Evolutionary conservation across 2,329 filamentous ascomycete species (phyloP), one percentile per base, ranked within the genome.

Genomic region (Colletotrichum nymphaeae): DNA sequence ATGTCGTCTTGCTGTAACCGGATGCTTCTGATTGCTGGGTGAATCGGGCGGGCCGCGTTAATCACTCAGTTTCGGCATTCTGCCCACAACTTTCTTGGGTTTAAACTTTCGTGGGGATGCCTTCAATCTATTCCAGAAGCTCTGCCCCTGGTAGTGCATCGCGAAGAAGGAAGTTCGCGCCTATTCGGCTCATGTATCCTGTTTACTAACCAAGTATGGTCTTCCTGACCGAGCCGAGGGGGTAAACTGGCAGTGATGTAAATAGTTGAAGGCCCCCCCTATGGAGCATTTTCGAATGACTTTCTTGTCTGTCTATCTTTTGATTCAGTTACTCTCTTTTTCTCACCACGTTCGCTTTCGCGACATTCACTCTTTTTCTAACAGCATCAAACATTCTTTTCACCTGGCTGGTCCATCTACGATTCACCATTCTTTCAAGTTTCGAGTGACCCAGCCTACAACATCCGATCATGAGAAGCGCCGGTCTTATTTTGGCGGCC

Each of bases 401-500:
- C 64, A 53, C 11, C 16, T 63, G 65, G 65, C 64, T 63, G 69
- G 52, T 22, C 65, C 69, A 68, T 24, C 24, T 42, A 32, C 30
- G 28, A 26, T 68, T 63, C 59, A 22, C 14, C 59, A 53, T 53
- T 69, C 30, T 19, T 72, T 46, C 9, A 24, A 57, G 24, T 37
- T 49, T 68, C 58, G 42, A 57, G 69, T 68, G 28, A 63, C 22
- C 49, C 24, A 63, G 57, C 42, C 46, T 26, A 52, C 16, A 6
- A 28, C 19, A 32, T 28, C 9, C 57, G 26, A 64, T 14, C 26
- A 75, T 75, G 73, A 73, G 67, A 63, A 32, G 32, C 58, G 19
- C 65, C 63, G 56, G 69, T 22, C 72, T 77, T 24, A 49, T 67
- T 57, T 66, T 67, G 42, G 76, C 75, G 22, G 75, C 75, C 16